phyloP scores from a whole-genome alignment of 768 basidiomycete genomes.

The Porphyrellus cyaneotinctus region DNA sequence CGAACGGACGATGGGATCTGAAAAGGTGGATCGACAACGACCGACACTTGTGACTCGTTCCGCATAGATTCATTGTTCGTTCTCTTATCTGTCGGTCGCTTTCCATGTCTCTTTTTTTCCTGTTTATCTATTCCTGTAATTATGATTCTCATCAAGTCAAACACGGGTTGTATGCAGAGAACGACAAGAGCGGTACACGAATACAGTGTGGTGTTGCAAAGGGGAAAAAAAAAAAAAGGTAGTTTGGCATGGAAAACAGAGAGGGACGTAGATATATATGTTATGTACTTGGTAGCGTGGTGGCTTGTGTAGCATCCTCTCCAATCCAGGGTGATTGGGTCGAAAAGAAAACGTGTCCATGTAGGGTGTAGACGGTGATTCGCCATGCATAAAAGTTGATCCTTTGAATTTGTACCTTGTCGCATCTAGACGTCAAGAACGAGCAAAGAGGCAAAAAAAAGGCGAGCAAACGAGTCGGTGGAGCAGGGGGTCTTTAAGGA shows the following conservation, averaged over 20 bases:
- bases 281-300: neutral
- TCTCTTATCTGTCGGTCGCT: constrained; percentile 4
- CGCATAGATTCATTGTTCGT: neutral
- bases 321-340: neutral
- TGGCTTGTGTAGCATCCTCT: neutral
- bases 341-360: neutral
- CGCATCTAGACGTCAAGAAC: constrained; percentile 23
- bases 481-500: too few relatives aligned
- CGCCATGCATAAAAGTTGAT: too few relatives aligned
- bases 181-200: constrained; percentile 7
- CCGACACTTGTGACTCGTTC: too few relatives aligned
- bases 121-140: constrained; percentile 31
- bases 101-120: constrained; percentile 2
- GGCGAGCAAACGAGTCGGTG: neutral
- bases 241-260: neutral
- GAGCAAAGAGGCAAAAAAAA: neutral
- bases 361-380: neutral
- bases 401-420: neutral
- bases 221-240: neutral
- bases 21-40: neutral
- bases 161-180: neutral
- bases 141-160: neutral
- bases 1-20: constrained; percentile 50
- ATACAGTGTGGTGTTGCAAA: constrained; percentile 14
- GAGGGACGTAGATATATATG: constrained; percentile 3